Evolutionary conservation across 2,329 filamentous ascomycete species (phyloP).

Genomic region (Tolypocladium tropicale): DNA sequence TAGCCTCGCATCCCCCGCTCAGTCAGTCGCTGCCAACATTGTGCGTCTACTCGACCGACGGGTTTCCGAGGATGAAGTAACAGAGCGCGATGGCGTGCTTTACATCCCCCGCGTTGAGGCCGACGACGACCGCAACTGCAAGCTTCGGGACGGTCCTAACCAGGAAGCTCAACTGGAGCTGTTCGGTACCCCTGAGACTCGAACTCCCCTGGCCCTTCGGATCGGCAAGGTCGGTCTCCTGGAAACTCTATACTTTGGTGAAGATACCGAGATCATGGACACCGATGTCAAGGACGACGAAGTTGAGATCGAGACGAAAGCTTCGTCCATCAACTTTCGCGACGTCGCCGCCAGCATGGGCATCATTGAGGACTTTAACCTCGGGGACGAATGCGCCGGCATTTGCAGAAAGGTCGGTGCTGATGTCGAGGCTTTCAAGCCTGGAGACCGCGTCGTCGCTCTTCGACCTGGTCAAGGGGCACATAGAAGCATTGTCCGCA

Average conservation of each 20-base stretch:
- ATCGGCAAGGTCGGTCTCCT: background rate
- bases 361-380: background rate
- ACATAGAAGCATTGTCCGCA: background rate
- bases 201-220: background rate
- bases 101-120: background rate
- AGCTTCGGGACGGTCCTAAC: background rate
- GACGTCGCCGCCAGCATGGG: background rate
- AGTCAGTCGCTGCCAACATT: background rate
- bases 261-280: background rate
- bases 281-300: background rate
- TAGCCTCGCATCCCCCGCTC: background rate
- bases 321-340: background rate
- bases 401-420: background rate
- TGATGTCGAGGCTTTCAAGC: background rate
- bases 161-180: background rate
- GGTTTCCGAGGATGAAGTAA: background rate
- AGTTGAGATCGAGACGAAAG: background rate
- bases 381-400: background rate
- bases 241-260: background rate
- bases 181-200: background rate
- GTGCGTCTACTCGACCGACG: background rate
- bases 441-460: background rate
- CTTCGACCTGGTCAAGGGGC: background rate
- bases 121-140: background rate
- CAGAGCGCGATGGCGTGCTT: background rate